Evolutionary conservation across 768 basidiomycete species (phyloP).

Genomic region (Gautieria morchelliformis): DNA sequence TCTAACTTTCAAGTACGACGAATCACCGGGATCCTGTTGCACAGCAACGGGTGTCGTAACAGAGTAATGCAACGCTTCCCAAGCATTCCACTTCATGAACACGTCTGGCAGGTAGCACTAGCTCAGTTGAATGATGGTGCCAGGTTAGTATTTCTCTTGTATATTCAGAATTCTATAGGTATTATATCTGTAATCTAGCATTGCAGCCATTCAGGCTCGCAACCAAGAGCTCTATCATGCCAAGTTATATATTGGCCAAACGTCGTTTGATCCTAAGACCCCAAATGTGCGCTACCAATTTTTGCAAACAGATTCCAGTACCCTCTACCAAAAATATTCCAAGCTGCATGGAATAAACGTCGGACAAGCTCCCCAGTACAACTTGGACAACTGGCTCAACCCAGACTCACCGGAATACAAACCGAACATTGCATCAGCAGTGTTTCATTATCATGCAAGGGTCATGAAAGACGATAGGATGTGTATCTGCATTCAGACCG

Average conservation of each 20-base stretch:
- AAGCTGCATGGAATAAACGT: conserved; percentile 13
- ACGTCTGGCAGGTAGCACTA: neutral
- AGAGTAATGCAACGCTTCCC: neutral
- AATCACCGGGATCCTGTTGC: neutral
- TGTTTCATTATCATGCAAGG: conserved; percentile 21
- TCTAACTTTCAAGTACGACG: neutral
- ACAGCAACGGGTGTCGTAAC: neutral
- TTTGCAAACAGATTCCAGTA: conserved; percentile 10
- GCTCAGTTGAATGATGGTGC: neutral
- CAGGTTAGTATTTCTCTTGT: neutral
- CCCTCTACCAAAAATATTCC: conserved; percentile 15
- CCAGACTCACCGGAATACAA: conserved; percentile 14
- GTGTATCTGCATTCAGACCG: conserved; percentile 23
- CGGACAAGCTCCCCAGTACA: conserved; percentile 9
- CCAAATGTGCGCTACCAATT: conserved; percentile 1
- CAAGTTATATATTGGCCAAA: neutral
- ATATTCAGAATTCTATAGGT: neutral
- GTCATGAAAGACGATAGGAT: conserved; percentile 16
- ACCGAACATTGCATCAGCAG: conserved; percentile 9
- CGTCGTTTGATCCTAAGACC: neutral
- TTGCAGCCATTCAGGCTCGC: neutral
- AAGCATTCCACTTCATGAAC: neutral
- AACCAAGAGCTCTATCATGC: conserved; percentile 2
- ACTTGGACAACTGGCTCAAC: conserved; percentile 20
- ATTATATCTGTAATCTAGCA: neutral